Evolutionary conservation across 345 rosid species (phyloP), one percentile per base, ranked within the genome.

Genomic region (Brassica nigra): DNA sequence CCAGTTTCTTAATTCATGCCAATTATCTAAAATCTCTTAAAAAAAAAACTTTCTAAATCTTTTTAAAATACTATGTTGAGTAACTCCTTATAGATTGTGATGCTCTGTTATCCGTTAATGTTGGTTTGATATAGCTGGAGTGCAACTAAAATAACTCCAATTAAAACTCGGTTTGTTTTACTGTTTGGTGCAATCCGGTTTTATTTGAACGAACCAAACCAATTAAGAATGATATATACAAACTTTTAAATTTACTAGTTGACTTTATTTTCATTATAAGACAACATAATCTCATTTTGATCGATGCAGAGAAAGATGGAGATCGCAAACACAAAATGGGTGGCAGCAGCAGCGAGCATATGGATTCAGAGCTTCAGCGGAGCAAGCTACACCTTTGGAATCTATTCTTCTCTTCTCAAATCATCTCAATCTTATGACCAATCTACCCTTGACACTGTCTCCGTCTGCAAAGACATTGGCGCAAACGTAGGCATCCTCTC

Each of bases 391-490:
- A 90, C 97, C 75, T 94, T 94, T 80, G 90, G 89, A 59, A 86
- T 92, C 84, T 91, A 94, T 80, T 94, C 97, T 37, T 76, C 97
- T 49, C 36, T 82, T 76, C 92, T 94, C 83, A 94, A 94, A 84
- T 84, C 95, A 75, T 84, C 88, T 68, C 98, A 94, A 78, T 78
- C 80, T 81, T 92, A 94, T 83, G 88, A 90, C 81, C 98, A 92
- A 78, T 88, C 92, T 9, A 94, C 98, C 2, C 98, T 94, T 81
- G 97, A 94, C 88, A 88, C 93, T 64, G 87, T 94, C 83, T 94
- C 97, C 20, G 97, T 94, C 84, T 92, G 85, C 88, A 94, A 92
- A 80, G 97, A 94, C 85, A 92, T 94, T 77, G 98, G 98, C 27
- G 90, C 92, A 64, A 92, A 90, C 88, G 85, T 74, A 74, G 98